Base-by-base conservation (phyloP, 1,284 basidiomycete species). In the Taiwanofungus camphoratus region DNA sequence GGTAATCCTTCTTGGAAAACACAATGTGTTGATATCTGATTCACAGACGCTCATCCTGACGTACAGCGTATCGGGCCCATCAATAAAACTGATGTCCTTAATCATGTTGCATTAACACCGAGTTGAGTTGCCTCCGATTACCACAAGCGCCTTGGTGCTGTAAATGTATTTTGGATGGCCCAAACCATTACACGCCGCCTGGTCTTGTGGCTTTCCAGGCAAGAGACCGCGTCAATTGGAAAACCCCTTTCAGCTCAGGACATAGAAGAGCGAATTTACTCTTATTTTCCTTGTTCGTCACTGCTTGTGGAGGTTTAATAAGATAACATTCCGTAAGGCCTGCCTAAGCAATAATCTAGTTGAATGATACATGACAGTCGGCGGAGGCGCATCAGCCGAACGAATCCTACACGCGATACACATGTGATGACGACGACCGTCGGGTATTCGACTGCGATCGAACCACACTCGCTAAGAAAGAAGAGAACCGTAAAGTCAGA, bases 301-400 rank as follows among this genome's bases (percentile, higher is more conserved):
- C 5, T 4, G n/a, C 4, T 29, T 11, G n/a, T 27, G 24, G 36
- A 42, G 41, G 41, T 50, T 52, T 42, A 54, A 54, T 56, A 54
- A 54, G 45, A 57, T 57, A 53, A 51, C 53, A 57, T 57, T 57
- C 53, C 53, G 40, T 50, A 45, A 57, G 50, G 49, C 52, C 53
- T 49, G 49, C 55, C 50, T 53, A 49, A 54, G 52, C 52, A 57
- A 49, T 50, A 51, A 52, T 45, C 55, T 55, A 57, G 52, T n/a
- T 53, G 53, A 45, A 57, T 54, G 53, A 54, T 55, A 57, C 55
- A 54, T 50, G 46, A 48, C 54, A 53, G 49, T 51, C 53, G 50
- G 52, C 52, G 51, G 50, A 9, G 7, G 15, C 9, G 37, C 40
- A n/a, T 34, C 42, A 43, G 38, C 35, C 40, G 36, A 45, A 24